phyloP scores from a whole-genome alignment of 2,329 filamentous ascomycete genomes.

The Lasiodiplodia gonubiensis region DNA sequence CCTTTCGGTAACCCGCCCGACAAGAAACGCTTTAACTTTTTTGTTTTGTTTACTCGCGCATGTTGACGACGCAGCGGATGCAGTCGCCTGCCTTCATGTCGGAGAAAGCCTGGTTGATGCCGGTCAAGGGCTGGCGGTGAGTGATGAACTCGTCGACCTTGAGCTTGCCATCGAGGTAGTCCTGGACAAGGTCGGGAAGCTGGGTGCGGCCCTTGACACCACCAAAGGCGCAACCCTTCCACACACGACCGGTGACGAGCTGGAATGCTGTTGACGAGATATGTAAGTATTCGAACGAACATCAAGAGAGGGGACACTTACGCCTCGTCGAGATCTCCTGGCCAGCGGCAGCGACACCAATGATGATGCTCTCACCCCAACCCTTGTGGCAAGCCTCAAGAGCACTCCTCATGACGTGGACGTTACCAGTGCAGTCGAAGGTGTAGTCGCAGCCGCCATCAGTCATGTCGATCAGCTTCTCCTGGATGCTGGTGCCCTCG shows the following conservation, averaged over 20 bases:
- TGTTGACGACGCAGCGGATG: slow-evolving; percentile 89
- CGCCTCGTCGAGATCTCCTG: slow-evolving; percentile 94
- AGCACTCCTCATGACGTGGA: slow-evolving; percentile 91
- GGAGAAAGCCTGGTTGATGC: slow-evolving; percentile 89
- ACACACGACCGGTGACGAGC: slow-evolving; percentile 94
- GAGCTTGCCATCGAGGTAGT: slow-evolving; percentile 87
- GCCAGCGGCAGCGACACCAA: slow-evolving; percentile 93
- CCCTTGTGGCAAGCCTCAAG: slow-evolving; percentile 99
- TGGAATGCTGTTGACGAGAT: slow-evolving; percentile 75
- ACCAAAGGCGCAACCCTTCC: slow-evolving; percentile 97
- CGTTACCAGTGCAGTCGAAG: slow-evolving; percentile 98
- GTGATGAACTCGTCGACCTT: slow-evolving; percentile 99
- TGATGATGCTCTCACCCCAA: slow-evolving; percentile 97
- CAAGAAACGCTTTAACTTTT: background rate
- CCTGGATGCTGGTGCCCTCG: slow-evolving; percentile 77
- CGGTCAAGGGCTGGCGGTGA: slow-evolving; percentile 79
- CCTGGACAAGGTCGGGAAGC: slow-evolving; percentile 81
- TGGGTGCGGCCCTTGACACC: slow-evolving; percentile 97
- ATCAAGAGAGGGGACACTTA: slow-evolving; percentile 59
- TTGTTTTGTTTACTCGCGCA: slow-evolving; percentile 41
- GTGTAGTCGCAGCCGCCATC: slow-evolving; percentile 99
- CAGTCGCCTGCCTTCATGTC: slow-evolving; percentile 97
- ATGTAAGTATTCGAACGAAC: background rate
- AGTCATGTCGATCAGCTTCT: slow-evolving; percentile 95
- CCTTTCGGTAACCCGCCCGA: background rate